These are phyloP conservation scores for Cercospora sp. DNA, from an alignment of 2,329 filamentous ascomycete genomes.

Conservation along the genomic window DNA sequence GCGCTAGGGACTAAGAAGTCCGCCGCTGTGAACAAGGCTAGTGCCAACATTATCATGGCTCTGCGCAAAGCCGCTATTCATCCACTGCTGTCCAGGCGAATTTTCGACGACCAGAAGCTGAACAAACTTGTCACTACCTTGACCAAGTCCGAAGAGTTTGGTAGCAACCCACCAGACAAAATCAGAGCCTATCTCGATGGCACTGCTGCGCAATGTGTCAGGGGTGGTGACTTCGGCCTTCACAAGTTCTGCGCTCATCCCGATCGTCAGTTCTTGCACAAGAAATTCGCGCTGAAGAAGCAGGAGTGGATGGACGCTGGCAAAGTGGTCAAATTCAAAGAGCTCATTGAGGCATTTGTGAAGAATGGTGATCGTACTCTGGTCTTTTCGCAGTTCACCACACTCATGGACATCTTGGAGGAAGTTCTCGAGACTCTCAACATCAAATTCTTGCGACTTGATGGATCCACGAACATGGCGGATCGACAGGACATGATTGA, in stretches of 20 bases:
- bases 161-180: constrained; percentile 36
- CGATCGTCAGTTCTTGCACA: constrained; percentile 51
- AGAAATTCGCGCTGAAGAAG: constrained; percentile 58
- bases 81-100: constrained; percentile 78
- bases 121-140: constrained; percentile 61
- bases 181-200: constrained; percentile 67
- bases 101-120: constrained; percentile 74
- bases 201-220: constrained; percentile 64
- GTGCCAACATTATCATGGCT: constrained; percentile 67
- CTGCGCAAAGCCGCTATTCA: constrained; percentile 91
- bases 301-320: constrained; percentile 68
- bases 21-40: constrained; percentile 22
- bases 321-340: constrained; percentile 79
- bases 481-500: constrained; percentile 87
- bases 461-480: constrained; percentile 78
- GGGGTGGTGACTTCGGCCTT: constrained; percentile 72
- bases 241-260: constrained; percentile 57
- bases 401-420: constrained; percentile 86
- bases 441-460: constrained; percentile 80
- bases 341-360: constrained; percentile 71
- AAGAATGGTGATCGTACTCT: constrained; percentile 81
- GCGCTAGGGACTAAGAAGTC: constrained; percentile 57
- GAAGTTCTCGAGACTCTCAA: constrained; percentile 72
- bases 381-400: constrained; percentile 91
- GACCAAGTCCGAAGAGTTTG: constrained; percentile 37